Evolutionary conservation across 208 protist genomes (phyloP).

Genomic region (Sergeia podlipaevii): DNA sequence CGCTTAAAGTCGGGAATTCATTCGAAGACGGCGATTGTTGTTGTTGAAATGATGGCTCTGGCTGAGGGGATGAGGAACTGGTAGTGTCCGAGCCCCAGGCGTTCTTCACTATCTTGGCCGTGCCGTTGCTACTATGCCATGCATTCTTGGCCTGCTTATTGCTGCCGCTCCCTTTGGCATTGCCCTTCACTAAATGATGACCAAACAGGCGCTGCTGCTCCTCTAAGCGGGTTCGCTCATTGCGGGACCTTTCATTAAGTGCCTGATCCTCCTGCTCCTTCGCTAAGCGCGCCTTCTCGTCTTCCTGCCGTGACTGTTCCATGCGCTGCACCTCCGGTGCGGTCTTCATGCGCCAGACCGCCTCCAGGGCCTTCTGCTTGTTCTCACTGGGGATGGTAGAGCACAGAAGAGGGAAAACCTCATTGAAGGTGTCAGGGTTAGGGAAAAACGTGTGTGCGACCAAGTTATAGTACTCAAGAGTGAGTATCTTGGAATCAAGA

Average conservation of each 20-base stretch:
- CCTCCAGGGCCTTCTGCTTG: constrained; percentile 48
- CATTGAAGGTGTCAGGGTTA: constrained; percentile 35
- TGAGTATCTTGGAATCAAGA: constrained; percentile 50
- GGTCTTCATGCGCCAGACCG: constrained; percentile 73
- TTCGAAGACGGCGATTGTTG: neutral
- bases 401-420: constrained; percentile 73
- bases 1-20: too few relatives aligned
- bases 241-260: neutral
- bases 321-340: constrained; percentile 62
- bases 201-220: neutral
- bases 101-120: neutral
- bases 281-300: constrained; percentile 25
- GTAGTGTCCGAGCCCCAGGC: constrained; percentile 2
- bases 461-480: constrained; percentile 65
- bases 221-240: neutral
- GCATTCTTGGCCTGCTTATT: constrained; percentile 9
- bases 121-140: neutral
- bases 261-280: constrained; percentile 31
- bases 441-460: constrained; percentile 48
- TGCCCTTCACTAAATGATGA: neutral
- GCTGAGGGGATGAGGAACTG: constrained; percentile 1
- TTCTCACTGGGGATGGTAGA: constrained; percentile 47
- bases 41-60: neutral
- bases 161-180: constrained; percentile 1
- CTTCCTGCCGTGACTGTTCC: constrained; percentile 39